Conservation (phyloP, 352 stramenopile genomes). For the Phytophthora melonis region DNA sequence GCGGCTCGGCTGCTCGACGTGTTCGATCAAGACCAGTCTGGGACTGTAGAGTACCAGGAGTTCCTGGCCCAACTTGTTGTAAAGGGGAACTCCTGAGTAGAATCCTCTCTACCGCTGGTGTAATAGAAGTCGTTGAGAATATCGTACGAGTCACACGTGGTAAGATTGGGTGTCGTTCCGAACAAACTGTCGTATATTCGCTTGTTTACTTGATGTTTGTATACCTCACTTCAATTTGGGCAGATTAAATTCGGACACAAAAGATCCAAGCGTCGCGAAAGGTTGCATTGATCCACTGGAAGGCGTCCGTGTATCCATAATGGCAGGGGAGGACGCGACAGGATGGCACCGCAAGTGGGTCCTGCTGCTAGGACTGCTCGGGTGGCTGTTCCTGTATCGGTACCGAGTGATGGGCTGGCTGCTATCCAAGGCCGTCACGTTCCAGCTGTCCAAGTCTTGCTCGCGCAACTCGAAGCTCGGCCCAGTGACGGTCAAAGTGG, state of each 20-base stretch:
- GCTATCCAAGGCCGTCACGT: conserved; percentile 52
- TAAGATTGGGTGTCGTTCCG: conserved; percentile 13
- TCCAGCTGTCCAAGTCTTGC: conserved; percentile 44
- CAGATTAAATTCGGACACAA: conserved; percentile 18
- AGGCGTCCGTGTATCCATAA: conserved; percentile 26
- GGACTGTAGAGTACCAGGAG: conserved; percentile 69
- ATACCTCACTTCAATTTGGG: conserved; percentile 1
- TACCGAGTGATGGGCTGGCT: conserved; percentile 65
- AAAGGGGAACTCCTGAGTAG: conserved; percentile 18
- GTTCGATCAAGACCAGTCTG: conserved; percentile 60
- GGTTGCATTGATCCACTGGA: conserved; percentile 25
- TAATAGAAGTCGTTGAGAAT: not conserved
- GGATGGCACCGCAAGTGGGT: conserved; percentile 79
- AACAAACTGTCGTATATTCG: conserved; percentile 1
- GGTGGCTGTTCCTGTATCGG: conserved; percentile 63
- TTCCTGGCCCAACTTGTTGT: conserved; percentile 58
- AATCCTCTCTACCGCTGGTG: not conserved
- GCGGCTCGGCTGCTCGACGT: conserved; percentile 39
- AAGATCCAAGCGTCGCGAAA: conserved; percentile 28
- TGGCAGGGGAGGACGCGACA: conserved; percentile 25
- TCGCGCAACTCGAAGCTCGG: conserved; percentile 12
- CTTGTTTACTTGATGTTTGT: not conserved
- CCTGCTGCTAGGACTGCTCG: conserved; percentile 42
- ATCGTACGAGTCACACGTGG: not conserved
- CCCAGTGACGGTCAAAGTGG: conserved; percentile 46